Evolutionary conservation across 345 rosid genomes (phyloP).

Genomic region (Cochlearia excelsa): DNA sequence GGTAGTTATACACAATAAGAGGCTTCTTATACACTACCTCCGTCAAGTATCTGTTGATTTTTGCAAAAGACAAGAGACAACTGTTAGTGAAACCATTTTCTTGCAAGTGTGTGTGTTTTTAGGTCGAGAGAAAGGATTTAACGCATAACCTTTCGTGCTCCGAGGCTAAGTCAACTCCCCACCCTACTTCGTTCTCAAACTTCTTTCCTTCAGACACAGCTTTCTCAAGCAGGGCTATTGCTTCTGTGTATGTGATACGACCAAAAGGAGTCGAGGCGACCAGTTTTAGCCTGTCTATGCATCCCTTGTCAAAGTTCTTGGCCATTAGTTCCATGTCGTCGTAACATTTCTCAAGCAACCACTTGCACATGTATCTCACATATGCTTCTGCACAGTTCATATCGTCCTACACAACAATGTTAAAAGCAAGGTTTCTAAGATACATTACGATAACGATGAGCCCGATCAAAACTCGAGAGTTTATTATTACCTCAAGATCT

Average conservation of each 20-base stretch:
- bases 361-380: constrained; percentile 73
- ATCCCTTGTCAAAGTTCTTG: constrained; percentile 60
- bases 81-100: not conserved
- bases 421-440: not conserved
- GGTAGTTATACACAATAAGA: constrained; percentile 88
- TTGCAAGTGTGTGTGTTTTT: not conserved
- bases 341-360: constrained; percentile 77
- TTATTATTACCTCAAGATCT: constrained; percentile 63
- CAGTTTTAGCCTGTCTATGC: constrained; percentile 68
- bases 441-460: not conserved
- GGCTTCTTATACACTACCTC: constrained; percentile 85
- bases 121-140: not conserved
- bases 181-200: constrained; percentile 76
- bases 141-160: constrained; percentile 82
- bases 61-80: constrained; percentile 9
- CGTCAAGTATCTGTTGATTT: constrained; percentile 66
- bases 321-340: constrained; percentile 94
- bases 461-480: not conserved
- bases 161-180: constrained; percentile 94
- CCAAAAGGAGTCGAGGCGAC: constrained; percentile 82
- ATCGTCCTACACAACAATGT: constrained; percentile 58
- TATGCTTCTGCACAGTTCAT: constrained; percentile 99
- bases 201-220: constrained; percentile 69
- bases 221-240: constrained; percentile 57
- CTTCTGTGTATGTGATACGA: constrained; percentile 79